Evolutionary conservation across 768 basidiomycete species (phyloP).

Genomic region (Auricularia cornea): DNA sequence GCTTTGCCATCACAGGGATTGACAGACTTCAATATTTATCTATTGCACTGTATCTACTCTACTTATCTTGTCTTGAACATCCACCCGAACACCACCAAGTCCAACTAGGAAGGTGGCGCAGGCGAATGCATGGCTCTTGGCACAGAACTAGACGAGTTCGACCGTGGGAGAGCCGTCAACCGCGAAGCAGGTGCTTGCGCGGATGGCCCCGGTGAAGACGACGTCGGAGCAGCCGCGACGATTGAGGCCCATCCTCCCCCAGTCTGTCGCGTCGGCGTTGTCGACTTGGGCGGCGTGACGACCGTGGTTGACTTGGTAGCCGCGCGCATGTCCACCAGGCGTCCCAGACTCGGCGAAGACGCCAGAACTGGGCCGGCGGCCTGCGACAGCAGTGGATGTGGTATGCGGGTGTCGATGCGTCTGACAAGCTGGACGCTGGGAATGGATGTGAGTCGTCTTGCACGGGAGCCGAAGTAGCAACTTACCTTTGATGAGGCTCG

Average conservation of each 20-base stretch:
- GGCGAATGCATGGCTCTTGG: not conserved
- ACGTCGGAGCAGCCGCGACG: constrained; percentile 13
- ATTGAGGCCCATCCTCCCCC: constrained; percentile 28
- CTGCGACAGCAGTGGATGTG: constrained; percentile 57
- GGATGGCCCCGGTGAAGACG: not conserved
- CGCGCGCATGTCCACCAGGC: constrained; percentile 47
- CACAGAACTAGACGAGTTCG: not conserved
- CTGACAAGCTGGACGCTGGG: constrained; percentile 70
- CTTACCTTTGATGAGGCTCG: constrained; percentile 69
- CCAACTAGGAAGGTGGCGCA: too few species aligned
- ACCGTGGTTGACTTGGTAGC: constrained; percentile 5
- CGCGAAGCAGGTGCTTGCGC: constrained; percentile 1
- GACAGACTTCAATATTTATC: too few species aligned
- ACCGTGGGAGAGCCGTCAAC: not conserved
- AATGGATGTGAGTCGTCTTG: constrained; percentile 1
- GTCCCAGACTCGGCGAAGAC: constrained; percentile 42
- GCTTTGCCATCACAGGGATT: too few species aligned
- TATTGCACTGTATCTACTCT: too few species aligned
- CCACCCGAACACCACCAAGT: too few species aligned
- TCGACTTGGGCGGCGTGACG: constrained; percentile 9
- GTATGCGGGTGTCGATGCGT: constrained; percentile 74
- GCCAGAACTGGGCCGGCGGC: constrained; percentile 24
- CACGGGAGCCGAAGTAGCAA: not conserved
- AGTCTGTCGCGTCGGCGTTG: constrained; percentile 18
- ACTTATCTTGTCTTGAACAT: too few species aligned